phyloP scores from a whole-genome alignment of 75 land plant genomes.

The Isoetes taiwanensis region DNA sequence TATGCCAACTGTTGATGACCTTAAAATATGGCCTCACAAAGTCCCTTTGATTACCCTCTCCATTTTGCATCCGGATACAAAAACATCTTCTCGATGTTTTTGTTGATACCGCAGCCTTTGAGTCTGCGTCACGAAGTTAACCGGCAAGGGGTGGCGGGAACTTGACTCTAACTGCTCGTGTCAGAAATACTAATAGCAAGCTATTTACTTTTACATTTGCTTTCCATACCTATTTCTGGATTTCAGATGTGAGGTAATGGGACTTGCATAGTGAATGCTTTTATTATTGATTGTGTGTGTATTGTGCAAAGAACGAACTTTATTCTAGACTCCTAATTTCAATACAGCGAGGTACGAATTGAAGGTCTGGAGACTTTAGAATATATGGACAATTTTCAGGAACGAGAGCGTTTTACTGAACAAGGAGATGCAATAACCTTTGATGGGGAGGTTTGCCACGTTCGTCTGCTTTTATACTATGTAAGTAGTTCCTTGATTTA shows the following conservation, averaged over 20 bases:
- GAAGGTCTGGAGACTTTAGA: slow-evolving; percentile 33
- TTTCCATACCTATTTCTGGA: slow-evolving; percentile 33
- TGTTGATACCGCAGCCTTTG: slow-evolving; percentile 35
- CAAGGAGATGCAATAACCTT: slow-evolving; percentile 35
- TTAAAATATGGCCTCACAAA: slow-evolving; percentile 19
- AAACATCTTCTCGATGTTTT: too few relatives aligned
- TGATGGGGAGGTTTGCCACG: slow-evolving; percentile 23
- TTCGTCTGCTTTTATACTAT: too few relatives aligned
- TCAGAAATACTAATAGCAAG: slow-evolving; percentile 30
- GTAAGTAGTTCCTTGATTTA: too few relatives aligned
- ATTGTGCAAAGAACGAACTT: neutral
- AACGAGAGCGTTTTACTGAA: slow-evolving; percentile 24
- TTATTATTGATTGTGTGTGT: neutral
- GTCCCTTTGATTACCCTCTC: too few relatives aligned
- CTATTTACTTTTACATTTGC: slow-evolving; percentile 33
- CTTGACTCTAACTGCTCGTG: slow-evolving; percentile 21
- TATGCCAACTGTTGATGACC: slow-evolving; percentile 11
- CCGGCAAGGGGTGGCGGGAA: slow-evolving; percentile 26
- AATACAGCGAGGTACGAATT: slow-evolving; percentile 32
- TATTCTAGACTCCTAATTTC: neutral
- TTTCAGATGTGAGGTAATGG: slow-evolving; percentile 28
- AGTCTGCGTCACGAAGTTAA: slow-evolving; percentile 19
- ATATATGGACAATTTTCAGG: slow-evolving; percentile 23
- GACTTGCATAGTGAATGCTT: neutral
- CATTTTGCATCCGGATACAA: too few relatives aligned